These are phyloP conservation scores for Termitomyces titanicus DNA, from an alignment of 768 basidiomycete species.

Conservation along the genomic window DNA sequence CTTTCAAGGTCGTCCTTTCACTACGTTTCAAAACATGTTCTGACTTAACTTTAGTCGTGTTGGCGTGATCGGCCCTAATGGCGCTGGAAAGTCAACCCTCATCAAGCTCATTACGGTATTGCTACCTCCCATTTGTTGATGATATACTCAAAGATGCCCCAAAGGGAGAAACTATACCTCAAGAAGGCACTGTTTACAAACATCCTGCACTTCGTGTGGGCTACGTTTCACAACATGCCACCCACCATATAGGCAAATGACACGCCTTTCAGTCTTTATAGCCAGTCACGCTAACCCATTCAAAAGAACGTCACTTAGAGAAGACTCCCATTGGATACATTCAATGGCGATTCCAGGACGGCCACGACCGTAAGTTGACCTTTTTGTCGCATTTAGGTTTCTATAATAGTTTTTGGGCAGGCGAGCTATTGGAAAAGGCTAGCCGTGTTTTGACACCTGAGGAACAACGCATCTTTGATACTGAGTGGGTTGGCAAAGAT, in stretches of 20 bases:
- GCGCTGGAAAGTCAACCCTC: slow-evolving; percentile 94
- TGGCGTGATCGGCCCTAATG: slow-evolving; percentile 89
- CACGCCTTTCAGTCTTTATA: not conserved
- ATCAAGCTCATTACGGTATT: slow-evolving; percentile 88
- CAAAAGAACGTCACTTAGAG: slow-evolving; percentile 82
- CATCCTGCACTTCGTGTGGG: slow-evolving; percentile 92
- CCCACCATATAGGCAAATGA: slow-evolving; percentile 81
- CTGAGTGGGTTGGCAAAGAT: slow-evolving; percentile 88
- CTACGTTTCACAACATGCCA: slow-evolving; percentile 97
- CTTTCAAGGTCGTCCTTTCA: slow-evolving; percentile 66
- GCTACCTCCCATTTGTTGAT: slow-evolving; percentile 11
- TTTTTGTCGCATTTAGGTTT: slow-evolving; percentile 12
- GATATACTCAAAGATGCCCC: not conserved
- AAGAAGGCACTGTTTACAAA: slow-evolving; percentile 90
- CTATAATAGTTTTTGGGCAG: slow-evolving; percentile 29
- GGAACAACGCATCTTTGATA: slow-evolving; percentile 74
- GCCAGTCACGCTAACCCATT: slow-evolving; percentile 8
- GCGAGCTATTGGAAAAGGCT: slow-evolving; percentile 87
- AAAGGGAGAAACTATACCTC: slow-evolving; percentile 88
- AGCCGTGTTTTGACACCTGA: slow-evolving; percentile 89
- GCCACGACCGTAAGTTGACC: slow-evolving; percentile 75
- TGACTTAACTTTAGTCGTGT: slow-evolving; percentile 60
- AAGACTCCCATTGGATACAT: slow-evolving; percentile 97
- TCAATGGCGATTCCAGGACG: slow-evolving; percentile 99
- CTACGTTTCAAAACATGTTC: slow-evolving; percentile 13